Evolutionary conservation across 2,329 filamentous ascomycete genomes (phyloP).

Genomic region (Metarhizium album): DNA sequence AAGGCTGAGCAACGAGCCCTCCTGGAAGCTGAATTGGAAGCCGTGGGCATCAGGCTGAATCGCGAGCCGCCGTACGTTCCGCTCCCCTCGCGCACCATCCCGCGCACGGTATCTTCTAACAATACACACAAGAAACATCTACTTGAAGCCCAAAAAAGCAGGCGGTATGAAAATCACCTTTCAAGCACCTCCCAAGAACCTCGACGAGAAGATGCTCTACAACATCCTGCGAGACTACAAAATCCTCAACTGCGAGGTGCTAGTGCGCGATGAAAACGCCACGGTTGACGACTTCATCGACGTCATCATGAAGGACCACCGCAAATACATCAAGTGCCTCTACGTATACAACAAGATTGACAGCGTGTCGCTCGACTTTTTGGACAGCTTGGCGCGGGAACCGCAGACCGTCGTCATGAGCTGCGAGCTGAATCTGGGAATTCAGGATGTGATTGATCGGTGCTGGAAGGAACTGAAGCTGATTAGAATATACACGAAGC

Average conservation of each 20-base stretch:
- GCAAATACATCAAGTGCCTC: constrained; percentile 89
- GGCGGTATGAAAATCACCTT: constrained; percentile 99
- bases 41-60: constrained; percentile 90
- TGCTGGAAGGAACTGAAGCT: constrained; percentile 90
- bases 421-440: constrained; percentile 88
- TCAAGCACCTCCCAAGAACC: constrained; percentile 71
- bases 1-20: constrained; percentile 84
- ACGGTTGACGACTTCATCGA: constrained; percentile 99
- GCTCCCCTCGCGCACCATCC: background rate
- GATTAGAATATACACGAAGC: constrained; percentile 92
- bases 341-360: constrained; percentile 99
- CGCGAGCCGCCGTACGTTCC: constrained; percentile 68
- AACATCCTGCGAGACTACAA: constrained; percentile 98
- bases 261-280: constrained; percentile 87
- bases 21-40: constrained; percentile 84
- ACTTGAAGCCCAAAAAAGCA: constrained; percentile 89
- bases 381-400: constrained; percentile 85
- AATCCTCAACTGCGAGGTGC: constrained; percentile 92
- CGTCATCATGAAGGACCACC: constrained; percentile 97
- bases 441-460: constrained; percentile 85
- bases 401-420: constrained; percentile 94
- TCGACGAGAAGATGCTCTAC: constrained; percentile 97
- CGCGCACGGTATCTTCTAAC: background rate
- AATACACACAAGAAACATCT: constrained; percentile 67
- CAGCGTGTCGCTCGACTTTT: constrained; percentile 81